A percentile compares a stretch with the other conserved stretches of the same genome.
These are phyloP conservation scores for Cladosporium sp. DNA, from an alignment of 2,329 filamentous ascomycete species.

Conservation along the genomic window DNA sequence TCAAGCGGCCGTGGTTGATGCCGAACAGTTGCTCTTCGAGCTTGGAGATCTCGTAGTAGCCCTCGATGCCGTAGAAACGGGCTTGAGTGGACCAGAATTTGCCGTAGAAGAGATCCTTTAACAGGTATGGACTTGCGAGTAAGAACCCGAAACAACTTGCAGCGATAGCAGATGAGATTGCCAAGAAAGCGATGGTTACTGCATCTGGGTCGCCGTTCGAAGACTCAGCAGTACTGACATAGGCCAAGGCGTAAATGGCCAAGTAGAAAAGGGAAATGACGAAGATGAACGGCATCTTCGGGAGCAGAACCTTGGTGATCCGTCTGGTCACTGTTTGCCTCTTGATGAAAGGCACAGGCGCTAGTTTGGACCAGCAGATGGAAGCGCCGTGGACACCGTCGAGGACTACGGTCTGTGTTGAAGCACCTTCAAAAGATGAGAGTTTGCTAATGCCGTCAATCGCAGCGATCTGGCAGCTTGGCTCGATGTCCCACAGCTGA, in stretches of 20 bases:
- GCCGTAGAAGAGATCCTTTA: background rate
- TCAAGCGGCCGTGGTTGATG: background rate
- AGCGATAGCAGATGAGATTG: background rate
- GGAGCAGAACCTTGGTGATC: background rate
- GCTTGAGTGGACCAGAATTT: background rate
- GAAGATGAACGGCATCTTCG: background rate
- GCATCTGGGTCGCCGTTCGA: background rate
- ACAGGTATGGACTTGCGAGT: background rate
- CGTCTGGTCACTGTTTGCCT: background rate
- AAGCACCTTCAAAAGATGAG: background rate
- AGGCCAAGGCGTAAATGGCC: background rate
- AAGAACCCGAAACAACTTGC: background rate
- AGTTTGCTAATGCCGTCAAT: background rate
- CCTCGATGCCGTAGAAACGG: background rate
- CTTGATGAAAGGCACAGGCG: slow-evolving; percentile 5
- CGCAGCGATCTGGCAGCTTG: background rate
- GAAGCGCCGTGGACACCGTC: slow-evolving; percentile 4
- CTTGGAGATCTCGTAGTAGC: background rate
- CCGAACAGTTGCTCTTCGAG: background rate
- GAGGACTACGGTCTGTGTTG: slow-evolving; percentile 1
- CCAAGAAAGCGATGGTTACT: background rate
- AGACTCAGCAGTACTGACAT: no score
- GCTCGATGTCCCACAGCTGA: background rate
- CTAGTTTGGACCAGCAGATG: slow-evolving; percentile 15
- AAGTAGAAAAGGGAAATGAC: background rate